These are phyloP conservation scores for Medicago arabica DNA, from an alignment of 306 rosid genomes.

Conservation along the genomic window DNA sequence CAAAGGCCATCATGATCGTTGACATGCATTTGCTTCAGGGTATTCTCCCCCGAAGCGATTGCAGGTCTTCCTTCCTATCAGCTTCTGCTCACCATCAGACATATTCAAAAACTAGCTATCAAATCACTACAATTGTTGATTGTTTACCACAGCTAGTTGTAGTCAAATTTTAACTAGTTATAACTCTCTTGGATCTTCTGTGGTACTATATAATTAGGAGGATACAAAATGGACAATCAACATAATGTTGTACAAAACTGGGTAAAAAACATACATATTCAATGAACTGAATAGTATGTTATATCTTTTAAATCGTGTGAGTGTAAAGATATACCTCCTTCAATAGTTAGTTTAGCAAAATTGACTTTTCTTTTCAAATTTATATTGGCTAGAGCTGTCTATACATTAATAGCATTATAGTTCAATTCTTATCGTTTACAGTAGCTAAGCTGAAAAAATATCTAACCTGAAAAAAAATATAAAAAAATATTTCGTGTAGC, in stretches of 20 bases:
- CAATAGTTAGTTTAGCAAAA: constrained; percentile 25
- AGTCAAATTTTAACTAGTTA: constrained; percentile 6
- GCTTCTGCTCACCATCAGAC: not conserved
- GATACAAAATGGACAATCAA: constrained; percentile 18
- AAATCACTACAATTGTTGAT: constrained; percentile 1
- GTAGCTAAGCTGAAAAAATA: not conserved
- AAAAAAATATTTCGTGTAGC: constrained; percentile 2
- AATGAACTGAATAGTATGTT: not conserved
- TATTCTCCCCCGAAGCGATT: not conserved
- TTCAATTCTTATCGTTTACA: constrained; percentile 4
- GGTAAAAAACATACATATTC: constrained; percentile 14
- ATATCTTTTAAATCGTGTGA: constrained; percentile 7
- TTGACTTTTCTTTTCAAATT: constrained; percentile 36
- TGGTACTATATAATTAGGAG: not conserved
- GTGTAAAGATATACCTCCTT: constrained; percentile 10
- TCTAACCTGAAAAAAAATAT: constrained; percentile 6
- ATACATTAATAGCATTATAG: constrained; percentile 1
- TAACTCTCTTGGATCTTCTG: constrained; percentile 9
- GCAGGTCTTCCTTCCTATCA: not conserved
- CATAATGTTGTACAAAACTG: constrained; percentile 8
- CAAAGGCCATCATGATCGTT: not conserved
- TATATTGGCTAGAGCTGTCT: constrained; percentile 21
- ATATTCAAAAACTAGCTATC: not conserved
- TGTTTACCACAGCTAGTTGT: not conserved
- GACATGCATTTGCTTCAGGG: not conserved